A percentile compares a stretch with the other conserved stretches of the same genome.
These are phyloP conservation scores for Talaromyces thailandensis DNA, from an alignment of 495 filamentous ascomycete species.

Conservation along the genomic window DNA sequence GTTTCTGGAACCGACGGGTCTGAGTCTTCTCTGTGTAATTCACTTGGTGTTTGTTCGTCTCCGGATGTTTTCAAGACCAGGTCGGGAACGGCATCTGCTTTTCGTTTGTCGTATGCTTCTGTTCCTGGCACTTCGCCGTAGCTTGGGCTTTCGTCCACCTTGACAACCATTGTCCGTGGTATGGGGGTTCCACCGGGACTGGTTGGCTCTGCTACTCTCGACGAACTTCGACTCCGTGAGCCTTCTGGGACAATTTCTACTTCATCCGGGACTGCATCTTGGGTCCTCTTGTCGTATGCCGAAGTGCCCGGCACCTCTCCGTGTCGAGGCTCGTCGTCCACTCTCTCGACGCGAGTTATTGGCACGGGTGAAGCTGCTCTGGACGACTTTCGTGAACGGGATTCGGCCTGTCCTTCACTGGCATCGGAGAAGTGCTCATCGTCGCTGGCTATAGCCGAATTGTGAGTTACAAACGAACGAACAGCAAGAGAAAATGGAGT, in stretches of 20 bases:
- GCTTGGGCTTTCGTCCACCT: slow-evolving; percentile 59
- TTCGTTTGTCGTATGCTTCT: slow-evolving; percentile 60
- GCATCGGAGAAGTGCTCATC: slow-evolving; percentile 91
- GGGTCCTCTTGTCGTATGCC: slow-evolving; percentile 46
- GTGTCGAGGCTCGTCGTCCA: slow-evolving; percentile 47
- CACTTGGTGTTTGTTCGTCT: slow-evolving; percentile 9
- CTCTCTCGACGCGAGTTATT: slow-evolving; percentile 51
- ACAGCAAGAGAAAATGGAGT: neutral
- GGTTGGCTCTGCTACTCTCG: slow-evolving; percentile 26
- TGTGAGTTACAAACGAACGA: neutral
- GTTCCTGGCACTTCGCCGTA: slow-evolving; percentile 88
- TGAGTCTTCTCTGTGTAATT: slow-evolving; percentile 1
- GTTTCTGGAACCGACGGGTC: slow-evolving; percentile 35
- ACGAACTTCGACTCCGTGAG: slow-evolving; percentile 34
- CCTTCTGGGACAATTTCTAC: slow-evolving; percentile 54
- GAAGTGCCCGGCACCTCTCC: slow-evolving; percentile 55
- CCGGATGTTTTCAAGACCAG: slow-evolving; percentile 29
- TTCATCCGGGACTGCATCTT: slow-evolving; percentile 60
- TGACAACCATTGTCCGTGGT: slow-evolving; percentile 77
- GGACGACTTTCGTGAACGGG: slow-evolving; percentile 24
- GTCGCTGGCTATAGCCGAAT: slow-evolving; percentile 46
- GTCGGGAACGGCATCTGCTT: slow-evolving; percentile 80
- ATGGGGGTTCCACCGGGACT: slow-evolving; percentile 54
- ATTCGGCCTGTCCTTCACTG: slow-evolving; percentile 50
- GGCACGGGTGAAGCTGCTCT: slow-evolving; percentile 48